phyloP scores from a whole-genome alignment of 2,329 filamentous ascomycete species.

The Aspergillus tubingensis region DNA sequence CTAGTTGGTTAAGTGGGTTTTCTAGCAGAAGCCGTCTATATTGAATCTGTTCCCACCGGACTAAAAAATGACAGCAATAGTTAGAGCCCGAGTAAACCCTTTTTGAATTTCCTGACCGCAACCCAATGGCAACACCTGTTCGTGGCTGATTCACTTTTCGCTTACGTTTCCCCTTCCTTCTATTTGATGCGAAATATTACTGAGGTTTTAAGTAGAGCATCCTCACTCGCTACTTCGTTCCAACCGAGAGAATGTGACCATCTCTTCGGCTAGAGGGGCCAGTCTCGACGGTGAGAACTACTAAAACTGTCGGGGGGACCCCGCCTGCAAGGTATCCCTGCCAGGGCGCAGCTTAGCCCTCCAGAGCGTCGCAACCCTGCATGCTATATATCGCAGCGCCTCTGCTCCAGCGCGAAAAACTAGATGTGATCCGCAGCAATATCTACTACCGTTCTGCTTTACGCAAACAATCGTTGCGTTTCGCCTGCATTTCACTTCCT shows the following conservation, averaged over 20 bases:
- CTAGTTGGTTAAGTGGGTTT: neutral
- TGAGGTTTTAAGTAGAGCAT: neutral
- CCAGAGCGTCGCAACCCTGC: neutral
- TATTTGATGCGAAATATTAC: neutral
- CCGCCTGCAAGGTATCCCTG: slow-evolving; percentile 1
- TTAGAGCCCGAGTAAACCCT: neutral
- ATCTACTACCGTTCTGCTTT: neutral
- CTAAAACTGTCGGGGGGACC: neutral
- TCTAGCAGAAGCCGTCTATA: neutral
- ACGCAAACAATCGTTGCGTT: neutral
- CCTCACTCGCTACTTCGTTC: neutral
- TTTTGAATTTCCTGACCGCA: neutral
- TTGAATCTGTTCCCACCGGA: neutral
- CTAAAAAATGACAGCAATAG: neutral
- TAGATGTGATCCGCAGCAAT: neutral
- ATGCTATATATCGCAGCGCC: neutral
- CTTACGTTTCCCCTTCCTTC: neutral
- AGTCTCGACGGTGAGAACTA: neutral
- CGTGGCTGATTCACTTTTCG: neutral
- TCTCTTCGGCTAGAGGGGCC: neutral
- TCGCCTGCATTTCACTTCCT: neutral
- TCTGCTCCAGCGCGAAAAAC: neutral
- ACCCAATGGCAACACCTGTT: neutral
- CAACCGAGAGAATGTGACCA: slow-evolving; percentile 3
- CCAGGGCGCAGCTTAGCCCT: slow-evolving; percentile 2